phyloP scores from a whole-genome alignment of 176 grass and related monocot species.

The Triticum timopheevii region DNA sequence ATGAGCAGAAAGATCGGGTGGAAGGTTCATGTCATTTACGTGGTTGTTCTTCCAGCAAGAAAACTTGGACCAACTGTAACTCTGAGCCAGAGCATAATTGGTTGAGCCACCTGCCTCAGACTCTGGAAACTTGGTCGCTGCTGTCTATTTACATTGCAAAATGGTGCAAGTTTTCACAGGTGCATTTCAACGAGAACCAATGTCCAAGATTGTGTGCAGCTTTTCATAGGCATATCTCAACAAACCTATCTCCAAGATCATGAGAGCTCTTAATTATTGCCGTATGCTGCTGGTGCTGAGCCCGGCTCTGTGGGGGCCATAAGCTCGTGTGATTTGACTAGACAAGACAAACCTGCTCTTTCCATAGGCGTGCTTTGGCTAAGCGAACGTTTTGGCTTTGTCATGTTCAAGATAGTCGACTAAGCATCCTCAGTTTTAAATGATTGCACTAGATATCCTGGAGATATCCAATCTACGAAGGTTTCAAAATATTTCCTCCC shows the following conservation, averaged over 20 bases:
- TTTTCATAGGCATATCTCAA: conserved; percentile 16
- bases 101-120: background rate
- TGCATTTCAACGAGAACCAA: background rate
- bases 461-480: background rate
- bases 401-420: background rate
- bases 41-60: conserved; percentile 17
- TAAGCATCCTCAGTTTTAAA: conserved; percentile 16
- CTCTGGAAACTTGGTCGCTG: conserved; percentile 6
- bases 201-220: background rate
- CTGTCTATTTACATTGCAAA: background rate
- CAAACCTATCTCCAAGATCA: conserved; percentile 28
- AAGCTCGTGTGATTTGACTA: conserved; percentile 1
- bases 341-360: conserved; percentile 10
- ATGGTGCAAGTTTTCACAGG: background rate
- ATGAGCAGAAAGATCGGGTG: conserved; percentile 20
- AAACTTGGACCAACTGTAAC: background rate
- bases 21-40: conserved; percentile 37
- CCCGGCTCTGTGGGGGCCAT: background rate
- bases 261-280: conserved; percentile 20
- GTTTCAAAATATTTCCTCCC: background rate
- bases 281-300: background rate
- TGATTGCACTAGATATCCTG: background rate
- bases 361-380: background rate
- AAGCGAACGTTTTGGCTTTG: conserved; percentile 24
- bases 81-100: background rate